These are phyloP conservation scores for Phytophthora meadii DNA, from an alignment of 352 stramenopile species.

Conservation along the genomic window DNA sequence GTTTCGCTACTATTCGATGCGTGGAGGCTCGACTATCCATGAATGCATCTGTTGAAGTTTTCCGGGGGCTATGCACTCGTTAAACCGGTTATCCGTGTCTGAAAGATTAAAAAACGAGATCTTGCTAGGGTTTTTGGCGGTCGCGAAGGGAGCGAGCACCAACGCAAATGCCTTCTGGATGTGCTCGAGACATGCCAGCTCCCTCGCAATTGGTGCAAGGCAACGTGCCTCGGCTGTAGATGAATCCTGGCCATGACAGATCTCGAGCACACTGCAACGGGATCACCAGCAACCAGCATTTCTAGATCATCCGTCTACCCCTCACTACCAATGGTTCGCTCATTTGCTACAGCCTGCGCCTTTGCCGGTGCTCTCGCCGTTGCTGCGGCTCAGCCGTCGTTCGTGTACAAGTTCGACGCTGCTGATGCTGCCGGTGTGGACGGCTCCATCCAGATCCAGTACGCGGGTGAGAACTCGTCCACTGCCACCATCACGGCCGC, in stretches of 20 bases:
- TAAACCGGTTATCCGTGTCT: slow-evolving; percentile 9
- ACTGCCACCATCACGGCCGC: slow-evolving; percentile 36
- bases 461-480: slow-evolving; percentile 34
- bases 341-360: slow-evolving; percentile 9
- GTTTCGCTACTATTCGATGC: background rate
- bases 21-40: background rate
- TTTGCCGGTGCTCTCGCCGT: slow-evolving; percentile 18
- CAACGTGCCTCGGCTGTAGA: slow-evolving; percentile 1
- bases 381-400: slow-evolving; percentile 30
- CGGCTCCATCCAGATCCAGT: slow-evolving; percentile 48
- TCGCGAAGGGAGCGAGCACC: slow-evolving; percentile 7
- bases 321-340: slow-evolving; percentile 32
- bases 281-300: slow-evolving; percentile 43
- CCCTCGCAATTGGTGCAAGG: slow-evolving; percentile 18
- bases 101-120: too few relatives aligned
- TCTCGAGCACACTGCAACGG: slow-evolving; percentile 24
- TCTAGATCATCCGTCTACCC: slow-evolving; percentile 47
- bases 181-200: slow-evolving; percentile 14
- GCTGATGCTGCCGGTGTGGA: slow-evolving; percentile 36
- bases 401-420: slow-evolving; percentile 53
- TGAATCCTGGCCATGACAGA: background rate
- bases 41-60: slow-evolving; percentile 18
- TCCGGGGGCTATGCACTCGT: slow-evolving; percentile 13
- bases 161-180: slow-evolving; percentile 4
- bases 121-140: background rate